A percentile compares a stretch with the other conserved stretches of the same genome.
Conservation (phyloP, 129 eudicot genomes). For the Logfia minima region DNA sequence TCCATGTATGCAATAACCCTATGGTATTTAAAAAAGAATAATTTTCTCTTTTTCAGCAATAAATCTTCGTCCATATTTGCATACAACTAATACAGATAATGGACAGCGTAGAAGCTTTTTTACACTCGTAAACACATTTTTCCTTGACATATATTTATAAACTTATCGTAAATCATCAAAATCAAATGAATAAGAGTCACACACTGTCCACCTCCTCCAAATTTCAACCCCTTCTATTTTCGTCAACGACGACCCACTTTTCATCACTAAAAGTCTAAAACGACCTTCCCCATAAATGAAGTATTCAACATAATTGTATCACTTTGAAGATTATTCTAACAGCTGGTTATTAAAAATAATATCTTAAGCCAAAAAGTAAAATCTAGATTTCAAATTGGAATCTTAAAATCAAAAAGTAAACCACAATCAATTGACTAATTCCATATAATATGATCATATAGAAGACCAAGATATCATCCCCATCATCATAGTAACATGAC, state of each 20-base stretch:
- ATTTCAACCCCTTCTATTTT: constrained; percentile 9
- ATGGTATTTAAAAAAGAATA: no score
- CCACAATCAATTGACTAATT: constrained; percentile 33
- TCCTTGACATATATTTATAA: background rate
- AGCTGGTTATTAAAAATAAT: constrained; percentile 4
- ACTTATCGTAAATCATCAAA: background rate
- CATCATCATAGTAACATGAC: constrained; percentile 27
- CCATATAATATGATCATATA: constrained; percentile 1
- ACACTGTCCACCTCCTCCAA: constrained; percentile 9
- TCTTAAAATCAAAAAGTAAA: constrained; percentile 25
- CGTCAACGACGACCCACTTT: constrained; percentile 13
- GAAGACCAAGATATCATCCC: constrained; percentile 22
- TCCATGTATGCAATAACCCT: no score
- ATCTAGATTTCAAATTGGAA: constrained; percentile 22
- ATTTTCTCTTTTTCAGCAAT: no score
- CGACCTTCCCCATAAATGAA: background rate
- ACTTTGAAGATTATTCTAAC: background rate
- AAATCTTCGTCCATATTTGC: no score
- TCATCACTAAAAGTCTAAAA: background rate
- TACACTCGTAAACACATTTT: background rate
- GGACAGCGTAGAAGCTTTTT: background rate
- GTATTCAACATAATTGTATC: background rate
- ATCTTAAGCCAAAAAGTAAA: constrained; percentile 20
- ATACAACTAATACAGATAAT: no score
- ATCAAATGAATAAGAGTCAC: background rate